phyloP scores from a whole-genome alignment of 2,329 filamentous ascomycete species.

The Aspergillus sp. region DNA sequence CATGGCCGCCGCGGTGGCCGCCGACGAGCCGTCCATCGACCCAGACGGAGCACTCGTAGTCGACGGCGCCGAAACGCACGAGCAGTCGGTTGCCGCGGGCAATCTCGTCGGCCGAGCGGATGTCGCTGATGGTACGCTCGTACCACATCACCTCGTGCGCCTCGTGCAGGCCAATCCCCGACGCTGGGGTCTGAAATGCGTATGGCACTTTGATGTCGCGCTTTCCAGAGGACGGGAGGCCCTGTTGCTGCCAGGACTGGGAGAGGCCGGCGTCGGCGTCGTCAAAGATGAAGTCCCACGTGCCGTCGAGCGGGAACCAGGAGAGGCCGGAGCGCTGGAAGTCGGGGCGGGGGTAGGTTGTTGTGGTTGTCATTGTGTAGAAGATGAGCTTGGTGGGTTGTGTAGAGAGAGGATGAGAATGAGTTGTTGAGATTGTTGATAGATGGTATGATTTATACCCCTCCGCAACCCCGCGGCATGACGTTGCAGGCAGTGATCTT shows the following conservation, averaged over 20 bases:
- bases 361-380: not conserved
- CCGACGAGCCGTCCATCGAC: slow-evolving; percentile 54
- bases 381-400: too few species aligned
- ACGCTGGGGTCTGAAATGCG: slow-evolving; percentile 64
- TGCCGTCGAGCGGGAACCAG: slow-evolving; percentile 62
- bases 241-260: slow-evolving; percentile 53
- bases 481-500: too few species aligned
- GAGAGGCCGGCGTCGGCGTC: slow-evolving; percentile 59
- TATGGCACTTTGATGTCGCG: slow-evolving; percentile 62
- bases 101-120: slow-evolving; percentile 46
- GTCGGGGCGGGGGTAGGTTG: slow-evolving; percentile 62
- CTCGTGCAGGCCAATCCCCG: slow-evolving; percentile 60
- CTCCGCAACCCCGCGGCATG: too few species aligned
- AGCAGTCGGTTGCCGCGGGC: slow-evolving; percentile 36
- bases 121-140: slow-evolving; percentile 53
- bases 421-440: not conserved
- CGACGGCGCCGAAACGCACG: slow-evolving; percentile 52
- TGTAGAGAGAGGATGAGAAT: not conserved
- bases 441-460: too few species aligned
- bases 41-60: slow-evolving; percentile 54
- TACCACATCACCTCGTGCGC: slow-evolving; percentile 70
- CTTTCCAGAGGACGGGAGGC: slow-evolving; percentile 49
- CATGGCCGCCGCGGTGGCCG: slow-evolving; percentile 60
- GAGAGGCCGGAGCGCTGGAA: slow-evolving; percentile 56
- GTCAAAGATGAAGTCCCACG: slow-evolving; percentile 66